Evolutionary conservation across 352 stramenopile species (phyloP).

Genomic region (Phytophthora cajani): DNA sequence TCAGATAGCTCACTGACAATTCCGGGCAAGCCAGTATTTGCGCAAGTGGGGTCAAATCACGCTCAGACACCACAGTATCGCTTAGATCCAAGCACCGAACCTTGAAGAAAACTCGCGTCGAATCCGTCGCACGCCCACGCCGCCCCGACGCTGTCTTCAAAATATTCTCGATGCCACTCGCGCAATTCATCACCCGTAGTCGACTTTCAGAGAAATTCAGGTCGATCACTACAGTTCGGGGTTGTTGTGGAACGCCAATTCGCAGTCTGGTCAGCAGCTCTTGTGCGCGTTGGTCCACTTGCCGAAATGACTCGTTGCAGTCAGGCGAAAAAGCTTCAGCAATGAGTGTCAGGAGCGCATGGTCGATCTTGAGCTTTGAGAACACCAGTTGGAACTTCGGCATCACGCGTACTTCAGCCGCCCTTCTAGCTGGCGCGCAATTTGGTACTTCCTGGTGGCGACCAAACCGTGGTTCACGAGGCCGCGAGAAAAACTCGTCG

Average conservation of each 20-base stretch:
- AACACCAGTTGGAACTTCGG: constrained; percentile 54
- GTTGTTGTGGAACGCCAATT: neutral
- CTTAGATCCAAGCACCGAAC: constrained; percentile 28
- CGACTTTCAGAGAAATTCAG: constrained; percentile 39
- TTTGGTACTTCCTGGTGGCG: neutral
- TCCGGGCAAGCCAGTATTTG: constrained; percentile 12
- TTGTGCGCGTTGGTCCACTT: constrained; percentile 27
- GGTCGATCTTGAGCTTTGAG: constrained; percentile 33
- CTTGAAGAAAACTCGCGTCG: constrained; percentile 17
- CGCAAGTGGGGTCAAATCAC: constrained; percentile 21
- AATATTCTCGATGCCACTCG: constrained; percentile 10
- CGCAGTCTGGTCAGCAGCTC: constrained; percentile 18
- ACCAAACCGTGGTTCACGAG: neutral
- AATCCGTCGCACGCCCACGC: neutral
- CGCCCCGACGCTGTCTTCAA: constrained; percentile 1
- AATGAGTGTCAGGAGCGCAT: constrained; percentile 37
- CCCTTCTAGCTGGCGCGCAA: constrained; percentile 13
- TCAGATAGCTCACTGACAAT: constrained; percentile 25
- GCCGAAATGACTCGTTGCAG: constrained; percentile 6
- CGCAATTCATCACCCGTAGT: constrained; percentile 10
- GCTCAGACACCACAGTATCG: constrained; percentile 16
- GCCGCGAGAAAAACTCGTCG: constrained; percentile 11
- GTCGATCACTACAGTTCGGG: constrained; percentile 26
- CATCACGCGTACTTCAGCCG: constrained; percentile 18
- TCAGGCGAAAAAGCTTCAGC: constrained; percentile 20